These are phyloP conservation scores for Aspergillus asperescens DNA, from an alignment of 495 filamentous ascomycete species.

Conservation along the genomic window DNA sequence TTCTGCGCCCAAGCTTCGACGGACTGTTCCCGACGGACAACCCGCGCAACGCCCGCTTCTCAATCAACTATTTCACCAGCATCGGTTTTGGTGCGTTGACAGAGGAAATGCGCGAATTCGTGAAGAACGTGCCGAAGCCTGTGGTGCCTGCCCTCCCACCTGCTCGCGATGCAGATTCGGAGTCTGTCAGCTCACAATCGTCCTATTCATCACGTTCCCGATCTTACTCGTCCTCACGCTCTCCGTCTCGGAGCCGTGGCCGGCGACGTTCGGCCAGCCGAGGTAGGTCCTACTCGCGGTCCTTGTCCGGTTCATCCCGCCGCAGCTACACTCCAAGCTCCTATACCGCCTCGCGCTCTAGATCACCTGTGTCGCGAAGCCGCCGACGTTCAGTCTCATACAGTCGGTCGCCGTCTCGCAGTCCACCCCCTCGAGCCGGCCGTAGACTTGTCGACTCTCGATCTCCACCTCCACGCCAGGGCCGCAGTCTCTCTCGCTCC, in stretches of 20 bases:
- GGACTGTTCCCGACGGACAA: constrained; percentile 88
- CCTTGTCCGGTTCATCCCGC: constrained; percentile 34
- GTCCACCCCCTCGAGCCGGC: constrained; percentile 25
- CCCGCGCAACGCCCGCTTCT: constrained; percentile 85
- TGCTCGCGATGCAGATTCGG: constrained; percentile 48
- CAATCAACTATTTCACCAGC: constrained; percentile 98
- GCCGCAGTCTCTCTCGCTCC: constrained; percentile 33
- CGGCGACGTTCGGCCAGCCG: constrained; percentile 25
- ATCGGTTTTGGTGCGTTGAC: constrained; percentile 93
- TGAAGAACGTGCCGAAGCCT: constrained; percentile 81
- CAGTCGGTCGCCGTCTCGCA: constrained; percentile 29
- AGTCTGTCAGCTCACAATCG: constrained; percentile 59
- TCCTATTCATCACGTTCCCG: constrained; percentile 36
- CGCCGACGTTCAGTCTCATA: constrained; percentile 30
- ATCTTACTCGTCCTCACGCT: constrained; percentile 37
- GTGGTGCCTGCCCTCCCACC: constrained; percentile 60
- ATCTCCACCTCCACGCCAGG: constrained; percentile 22
- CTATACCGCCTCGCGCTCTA: constrained; percentile 37
- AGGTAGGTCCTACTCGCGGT: constrained; percentile 36
- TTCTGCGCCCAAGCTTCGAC: constrained; percentile 69
- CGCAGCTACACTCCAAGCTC: constrained; percentile 27
- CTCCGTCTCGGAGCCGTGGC: constrained; percentile 30
- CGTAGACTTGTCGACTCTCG: constrained; percentile 28
- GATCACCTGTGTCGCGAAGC: constrained; percentile 23
- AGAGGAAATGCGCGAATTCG: constrained; percentile 86